Conservation (phyloP, 352 stramenopile genomes). For the Paralagenidium karlingii region DNA sequence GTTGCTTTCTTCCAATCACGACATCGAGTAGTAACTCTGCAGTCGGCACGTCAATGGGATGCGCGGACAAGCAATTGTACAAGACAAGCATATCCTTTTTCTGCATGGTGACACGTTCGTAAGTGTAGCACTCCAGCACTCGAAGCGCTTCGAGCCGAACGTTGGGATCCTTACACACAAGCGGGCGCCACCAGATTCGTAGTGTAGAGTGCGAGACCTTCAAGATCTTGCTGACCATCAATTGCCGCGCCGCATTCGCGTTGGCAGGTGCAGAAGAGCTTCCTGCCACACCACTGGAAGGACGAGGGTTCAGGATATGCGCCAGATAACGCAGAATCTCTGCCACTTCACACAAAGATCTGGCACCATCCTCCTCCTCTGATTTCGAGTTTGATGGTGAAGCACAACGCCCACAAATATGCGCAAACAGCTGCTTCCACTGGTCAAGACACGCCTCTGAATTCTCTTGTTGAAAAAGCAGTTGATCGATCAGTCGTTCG, state of each 20-base stretch:
- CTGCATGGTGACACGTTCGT: slow-evolving; percentile 43
- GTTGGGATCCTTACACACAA: slow-evolving; percentile 26
- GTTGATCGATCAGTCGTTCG: slow-evolving; percentile 46
- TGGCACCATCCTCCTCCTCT: slow-evolving; percentile 10
- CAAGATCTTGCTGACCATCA: slow-evolving; percentile 18
- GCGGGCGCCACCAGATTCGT: slow-evolving; percentile 44
- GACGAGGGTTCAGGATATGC: slow-evolving; percentile 18
- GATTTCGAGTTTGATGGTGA: slow-evolving; percentile 4
- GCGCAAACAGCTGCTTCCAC: slow-evolving; percentile 54
- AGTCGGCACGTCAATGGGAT: slow-evolving; percentile 28
- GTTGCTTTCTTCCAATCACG: slow-evolving; percentile 35
- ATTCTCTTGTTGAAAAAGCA: slow-evolving; percentile 38
- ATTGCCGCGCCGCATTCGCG: slow-evolving; percentile 7
- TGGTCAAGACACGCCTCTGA: slow-evolving; percentile 19
- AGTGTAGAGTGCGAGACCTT: slow-evolving; percentile 57
- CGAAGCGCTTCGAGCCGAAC: slow-evolving; percentile 42
- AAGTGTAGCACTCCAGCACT: slow-evolving; percentile 63
- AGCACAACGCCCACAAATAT: slow-evolving; percentile 35
- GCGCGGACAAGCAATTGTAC: slow-evolving; percentile 28
- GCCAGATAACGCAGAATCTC: slow-evolving; percentile 57
- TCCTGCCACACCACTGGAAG: background rate
- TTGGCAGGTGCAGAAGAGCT: too few species aligned
- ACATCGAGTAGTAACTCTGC: slow-evolving; percentile 48
- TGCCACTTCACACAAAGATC: slow-evolving; percentile 19
- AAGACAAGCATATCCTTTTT: slow-evolving; percentile 53